Percentiles rank a stretch among this genome's conserved stretches.
Conservation (phyloP, 164 flowering plant genomes). For the Magnolia sinica region DNA sequence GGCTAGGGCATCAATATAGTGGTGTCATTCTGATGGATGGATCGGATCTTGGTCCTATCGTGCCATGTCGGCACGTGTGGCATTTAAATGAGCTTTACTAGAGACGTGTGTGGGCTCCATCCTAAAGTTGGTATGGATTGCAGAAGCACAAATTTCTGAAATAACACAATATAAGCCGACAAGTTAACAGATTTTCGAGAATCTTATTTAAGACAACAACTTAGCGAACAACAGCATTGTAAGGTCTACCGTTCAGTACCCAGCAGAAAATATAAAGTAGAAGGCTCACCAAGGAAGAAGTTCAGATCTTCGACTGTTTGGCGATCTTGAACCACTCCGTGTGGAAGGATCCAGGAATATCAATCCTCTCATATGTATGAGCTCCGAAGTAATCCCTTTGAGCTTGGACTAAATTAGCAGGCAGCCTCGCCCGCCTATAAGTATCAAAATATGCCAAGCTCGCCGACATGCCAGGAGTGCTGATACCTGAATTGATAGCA, state of each 20-base stretch:
- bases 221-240: not conserved
- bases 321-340: slow-evolving; percentile 84
- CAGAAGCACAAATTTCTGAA: not conserved
- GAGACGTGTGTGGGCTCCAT: too few relatives aligned
- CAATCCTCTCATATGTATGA: slow-evolving; percentile 70
- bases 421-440: slow-evolving; percentile 60
- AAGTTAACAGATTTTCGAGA: not conserved
- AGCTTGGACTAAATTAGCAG: slow-evolving; percentile 76
- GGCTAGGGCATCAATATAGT: too few relatives aligned
- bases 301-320: slow-evolving; percentile 16
- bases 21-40: too few relatives aligned
- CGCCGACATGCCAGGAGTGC: slow-evolving; percentile 71
- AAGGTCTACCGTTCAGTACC: not conserved
- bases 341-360: slow-evolving; percentile 59
- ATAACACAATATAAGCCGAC: not conserved
- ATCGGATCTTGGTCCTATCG: too few relatives aligned
- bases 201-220: not conserved
- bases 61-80: too few relatives aligned
- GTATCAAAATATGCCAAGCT: slow-evolving; percentile 76
- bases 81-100: too few relatives aligned
- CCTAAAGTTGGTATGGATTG: not conserved
- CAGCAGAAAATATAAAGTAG: not conserved
- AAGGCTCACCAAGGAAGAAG: not conserved
- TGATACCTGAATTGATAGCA: slow-evolving; percentile 61
- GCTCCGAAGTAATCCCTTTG: slow-evolving; percentile 78